phyloP scores from a whole-genome alignment of 345 rosid species.

The Camelina laxa region DNA sequence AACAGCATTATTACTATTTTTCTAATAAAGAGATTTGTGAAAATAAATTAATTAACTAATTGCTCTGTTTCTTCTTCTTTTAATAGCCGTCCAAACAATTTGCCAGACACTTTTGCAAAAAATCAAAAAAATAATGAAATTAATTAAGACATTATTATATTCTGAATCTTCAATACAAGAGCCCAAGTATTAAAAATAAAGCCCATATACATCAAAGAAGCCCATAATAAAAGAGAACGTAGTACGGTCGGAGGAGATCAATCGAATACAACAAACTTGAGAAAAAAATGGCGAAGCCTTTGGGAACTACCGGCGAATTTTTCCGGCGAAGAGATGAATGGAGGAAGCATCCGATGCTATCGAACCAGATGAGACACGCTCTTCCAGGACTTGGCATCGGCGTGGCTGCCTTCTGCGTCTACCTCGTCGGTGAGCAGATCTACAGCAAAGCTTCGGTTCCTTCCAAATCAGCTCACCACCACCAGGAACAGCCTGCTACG shows the following conservation, averaged over 20 bases:
- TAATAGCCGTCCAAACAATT: constrained; percentile 7
- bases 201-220: constrained; percentile 8
- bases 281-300: constrained; percentile 60
- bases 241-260: constrained; percentile 1
- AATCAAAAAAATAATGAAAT: too few relatives aligned
- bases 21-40: too few relatives aligned
- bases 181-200: constrained; percentile 2
- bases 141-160: too few relatives aligned
- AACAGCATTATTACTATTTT: too few relatives aligned
- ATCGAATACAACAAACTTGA: constrained; percentile 11
- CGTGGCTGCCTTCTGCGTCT: constrained; percentile 84
- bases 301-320: constrained; percentile 89
- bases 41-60: too few relatives aligned
- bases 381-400: constrained; percentile 90
- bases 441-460: constrained; percentile 64
- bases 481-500: constrained; percentile 44
- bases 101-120: too few relatives aligned
- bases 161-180: background rate
- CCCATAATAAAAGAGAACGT: background rate
- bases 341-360: constrained; percentile 93
- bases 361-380: constrained; percentile 84
- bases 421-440: constrained; percentile 92
- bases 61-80: constrained; percentile 5
- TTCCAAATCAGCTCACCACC: constrained; percentile 57
- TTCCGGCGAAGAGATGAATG: constrained; percentile 92